A percentile compares a stretch with the other conserved stretches of the same genome.
Evolutionary conservation across 2,329 filamentous ascomycete species (phyloP).

Genomic region (Sphaceloma murrayae): DNA sequence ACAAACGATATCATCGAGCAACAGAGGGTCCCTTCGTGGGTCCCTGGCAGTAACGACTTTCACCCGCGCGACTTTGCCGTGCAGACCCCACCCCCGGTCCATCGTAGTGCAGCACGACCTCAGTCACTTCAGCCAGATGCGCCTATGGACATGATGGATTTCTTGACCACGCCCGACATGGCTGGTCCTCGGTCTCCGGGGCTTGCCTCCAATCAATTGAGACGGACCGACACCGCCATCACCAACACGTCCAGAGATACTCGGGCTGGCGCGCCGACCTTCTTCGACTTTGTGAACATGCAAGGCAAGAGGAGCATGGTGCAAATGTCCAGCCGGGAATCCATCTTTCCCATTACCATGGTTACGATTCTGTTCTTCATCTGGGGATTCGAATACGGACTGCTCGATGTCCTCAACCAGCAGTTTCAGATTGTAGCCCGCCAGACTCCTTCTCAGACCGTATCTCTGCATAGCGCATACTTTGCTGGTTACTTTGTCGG

Average conservation of each 20-base stretch:
- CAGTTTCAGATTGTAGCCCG: conserved; percentile 54
- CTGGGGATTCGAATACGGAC: conserved; percentile 84
- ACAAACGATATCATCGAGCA: conserved; percentile 30
- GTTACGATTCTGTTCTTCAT: conserved; percentile 77
- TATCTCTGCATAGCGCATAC: conserved; percentile 61
- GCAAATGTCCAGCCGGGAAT: conserved; percentile 52
- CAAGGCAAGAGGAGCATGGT: conserved; percentile 60
- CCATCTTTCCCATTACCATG: conserved; percentile 60
- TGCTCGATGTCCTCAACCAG: conserved; percentile 71
- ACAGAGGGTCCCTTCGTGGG: conserved; percentile 24
- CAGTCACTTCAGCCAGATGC: conserved; percentile 13
- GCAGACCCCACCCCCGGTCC: conserved; percentile 1
- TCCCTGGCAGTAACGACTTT: conserved; percentile 19
- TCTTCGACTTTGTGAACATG: conserved; percentile 72
- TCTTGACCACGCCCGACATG: conserved; percentile 43
- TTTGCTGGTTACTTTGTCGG: conserved; percentile 64
- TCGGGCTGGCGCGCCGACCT: conserved; percentile 37
- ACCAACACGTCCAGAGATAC: conserved; percentile 33
- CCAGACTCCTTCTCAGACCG: conserved; percentile 52
- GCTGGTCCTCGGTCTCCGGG: conserved; percentile 21
- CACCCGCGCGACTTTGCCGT: conserved; percentile 22
- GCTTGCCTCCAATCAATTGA: conserved; percentile 21
- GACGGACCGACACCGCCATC: conserved; percentile 29
- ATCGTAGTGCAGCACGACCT: not conserved
- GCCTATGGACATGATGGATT: conserved; percentile 42